Evolutionary conservation across 805 yeast species (phyloP).

Genomic region (Metschnikowia amazonensis): DNA sequence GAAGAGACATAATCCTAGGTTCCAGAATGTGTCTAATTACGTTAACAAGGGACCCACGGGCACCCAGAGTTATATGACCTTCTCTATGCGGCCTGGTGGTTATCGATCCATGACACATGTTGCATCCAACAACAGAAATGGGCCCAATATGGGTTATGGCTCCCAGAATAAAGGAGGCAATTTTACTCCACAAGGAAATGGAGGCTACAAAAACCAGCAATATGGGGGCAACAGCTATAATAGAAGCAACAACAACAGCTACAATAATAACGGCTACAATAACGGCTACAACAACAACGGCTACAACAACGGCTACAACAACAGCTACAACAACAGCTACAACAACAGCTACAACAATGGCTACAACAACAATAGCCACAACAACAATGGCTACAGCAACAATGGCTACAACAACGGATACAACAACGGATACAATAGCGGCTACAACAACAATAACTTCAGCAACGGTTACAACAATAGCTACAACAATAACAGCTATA

Average conservation of each 20-base stretch:
- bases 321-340: not conserved
- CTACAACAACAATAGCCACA: not conserved
- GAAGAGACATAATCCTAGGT: constrained; percentile 15
- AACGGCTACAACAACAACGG: constrained; percentile 3
- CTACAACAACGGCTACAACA: not conserved
- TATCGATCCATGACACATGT: constrained; percentile 26
- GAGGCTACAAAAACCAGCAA: constrained; percentile 2
- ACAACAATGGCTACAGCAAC: not conserved
- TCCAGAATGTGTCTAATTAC: constrained; percentile 24
- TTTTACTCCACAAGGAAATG: constrained; percentile 4
- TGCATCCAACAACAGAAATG: constrained; percentile 5
- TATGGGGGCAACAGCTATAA: constrained; percentile 3
- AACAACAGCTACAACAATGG: constrained; percentile 1
- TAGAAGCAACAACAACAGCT: constrained; percentile 1
- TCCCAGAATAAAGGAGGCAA: not conserved
- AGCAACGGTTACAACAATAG: constrained; percentile 1
- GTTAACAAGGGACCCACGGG: constrained; percentile 42
- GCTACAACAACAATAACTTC: not conserved
- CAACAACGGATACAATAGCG: not conserved
- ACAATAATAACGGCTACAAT: not conserved
- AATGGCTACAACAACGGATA: not conserved
- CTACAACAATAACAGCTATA: not conserved
- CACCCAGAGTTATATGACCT: constrained; percentile 27
- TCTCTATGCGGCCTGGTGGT: constrained; percentile 38
- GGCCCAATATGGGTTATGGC: constrained; percentile 7